Conservation (phyloP, 345 rosid species). For the Cardamine chenopodiifolia region DNA sequence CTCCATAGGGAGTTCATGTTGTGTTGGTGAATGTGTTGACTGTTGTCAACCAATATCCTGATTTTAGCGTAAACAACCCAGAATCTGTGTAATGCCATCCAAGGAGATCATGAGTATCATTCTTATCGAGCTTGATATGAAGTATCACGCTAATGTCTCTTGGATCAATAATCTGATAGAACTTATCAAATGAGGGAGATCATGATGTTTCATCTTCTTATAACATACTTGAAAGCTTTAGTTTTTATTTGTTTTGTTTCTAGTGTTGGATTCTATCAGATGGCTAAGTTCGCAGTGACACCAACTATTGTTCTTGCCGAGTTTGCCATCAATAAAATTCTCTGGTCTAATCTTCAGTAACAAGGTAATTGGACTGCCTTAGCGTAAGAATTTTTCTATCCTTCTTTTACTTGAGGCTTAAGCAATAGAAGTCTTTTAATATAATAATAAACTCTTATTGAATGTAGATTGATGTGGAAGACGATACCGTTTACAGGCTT, state of each 20-base stretch:
- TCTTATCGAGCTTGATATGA: too few relatives aligned
- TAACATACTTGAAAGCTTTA: slow-evolving; percentile 22
- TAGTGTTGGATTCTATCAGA: slow-evolving; percentile 80
- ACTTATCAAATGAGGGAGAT: too few relatives aligned
- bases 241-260: slow-evolving; percentile 7
- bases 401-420: slow-evolving; percentile 17
- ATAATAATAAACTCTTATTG: neutral
- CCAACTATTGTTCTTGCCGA: slow-evolving; percentile 89
- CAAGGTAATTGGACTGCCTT: slow-evolving; percentile 92
- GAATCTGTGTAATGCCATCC: too few relatives aligned
- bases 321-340: slow-evolving; percentile 80
- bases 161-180: too few relatives aligned
- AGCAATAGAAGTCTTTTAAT: slow-evolving; percentile 4
- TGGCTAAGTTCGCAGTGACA: slow-evolving; percentile 94
- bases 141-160: too few relatives aligned
- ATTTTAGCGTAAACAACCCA: too few relatives aligned
- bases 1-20: too few relatives aligned
- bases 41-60: too few relatives aligned
- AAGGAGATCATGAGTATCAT: too few relatives aligned
- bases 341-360: slow-evolving; percentile 91
- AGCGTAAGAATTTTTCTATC: slow-evolving; percentile 52
- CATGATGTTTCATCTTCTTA: neutral
- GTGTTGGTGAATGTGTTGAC: too few relatives aligned
- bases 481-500: slow-evolving; percentile 82
- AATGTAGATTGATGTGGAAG: slow-evolving; percentile 93